phyloP scores from a whole-genome alignment of 306 rosid genomes.

The Vachellia pachyceras region DNA sequence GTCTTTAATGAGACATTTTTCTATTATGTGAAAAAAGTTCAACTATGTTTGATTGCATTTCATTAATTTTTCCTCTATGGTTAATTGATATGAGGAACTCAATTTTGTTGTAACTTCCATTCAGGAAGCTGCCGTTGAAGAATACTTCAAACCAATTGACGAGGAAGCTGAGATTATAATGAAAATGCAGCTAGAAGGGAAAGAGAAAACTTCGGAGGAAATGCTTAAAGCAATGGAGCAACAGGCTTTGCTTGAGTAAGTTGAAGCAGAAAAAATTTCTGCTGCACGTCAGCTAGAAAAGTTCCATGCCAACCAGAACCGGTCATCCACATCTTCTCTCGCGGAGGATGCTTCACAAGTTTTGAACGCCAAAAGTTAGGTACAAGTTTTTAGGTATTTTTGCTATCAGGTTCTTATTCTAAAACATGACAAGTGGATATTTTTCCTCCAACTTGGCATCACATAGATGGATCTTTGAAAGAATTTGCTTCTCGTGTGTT shows the following conservation, averaged over 20 bases:
- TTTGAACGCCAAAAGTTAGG: slow-evolving; percentile 26
- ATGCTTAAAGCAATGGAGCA: slow-evolving; percentile 69
- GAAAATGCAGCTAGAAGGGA: slow-evolving; percentile 66
- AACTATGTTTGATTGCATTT: slow-evolving; percentile 27
- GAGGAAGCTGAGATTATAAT: slow-evolving; percentile 75
- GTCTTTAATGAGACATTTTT: slow-evolving; percentile 26
- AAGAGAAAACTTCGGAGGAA: slow-evolving; percentile 60
- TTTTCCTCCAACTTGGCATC: background rate
- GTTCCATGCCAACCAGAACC: slow-evolving; percentile 39
- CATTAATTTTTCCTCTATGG: background rate
- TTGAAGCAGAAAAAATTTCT: slow-evolving; percentile 47
- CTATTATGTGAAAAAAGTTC: slow-evolving; percentile 5
- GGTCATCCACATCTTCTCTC: slow-evolving; percentile 38
- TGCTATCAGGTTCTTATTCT: background rate
- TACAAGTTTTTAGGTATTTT: background rate
- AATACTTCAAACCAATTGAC: slow-evolving; percentile 90
- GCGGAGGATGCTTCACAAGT: slow-evolving; percentile 49
- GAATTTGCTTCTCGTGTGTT: background rate
- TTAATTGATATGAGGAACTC: slow-evolving; percentile 25
- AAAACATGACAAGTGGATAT: background rate
- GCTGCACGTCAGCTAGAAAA: slow-evolving; percentile 35
- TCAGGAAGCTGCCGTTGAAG: slow-evolving; percentile 86
- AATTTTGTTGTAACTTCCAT: slow-evolving; percentile 31
- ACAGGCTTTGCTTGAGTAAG: slow-evolving; percentile 63
- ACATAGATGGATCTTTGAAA: background rate